Evolutionary conservation across 257 asterid genomes (phyloP).

Genomic region (Cordia subcordata): DNA sequence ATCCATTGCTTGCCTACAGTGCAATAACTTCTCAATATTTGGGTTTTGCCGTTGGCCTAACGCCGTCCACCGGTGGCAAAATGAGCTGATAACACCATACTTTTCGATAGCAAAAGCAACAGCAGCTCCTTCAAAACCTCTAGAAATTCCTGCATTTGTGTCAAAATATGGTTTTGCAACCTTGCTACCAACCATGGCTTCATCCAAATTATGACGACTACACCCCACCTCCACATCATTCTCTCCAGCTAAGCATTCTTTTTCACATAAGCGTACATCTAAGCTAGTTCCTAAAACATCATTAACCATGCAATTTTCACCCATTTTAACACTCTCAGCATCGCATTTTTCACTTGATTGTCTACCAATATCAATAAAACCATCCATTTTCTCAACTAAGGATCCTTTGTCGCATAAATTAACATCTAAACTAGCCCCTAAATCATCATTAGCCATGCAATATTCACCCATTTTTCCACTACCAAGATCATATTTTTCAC

Average conservation of each 20-base stretch:
- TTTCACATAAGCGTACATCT: not conserved
- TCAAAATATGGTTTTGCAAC: not conserved
- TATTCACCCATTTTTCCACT: slow-evolving; percentile 6
- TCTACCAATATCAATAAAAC: slow-evolving; percentile 2
- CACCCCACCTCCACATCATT: not conserved
- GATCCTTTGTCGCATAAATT: not conserved
- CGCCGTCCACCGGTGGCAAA: slow-evolving; percentile 3
- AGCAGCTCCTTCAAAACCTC: slow-evolving; percentile 7
- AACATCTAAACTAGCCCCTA: not conserved
- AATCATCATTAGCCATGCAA: not conserved
- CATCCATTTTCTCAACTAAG: not conserved
- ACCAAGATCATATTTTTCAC: slow-evolving; percentile 7
- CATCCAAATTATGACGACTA: not conserved
- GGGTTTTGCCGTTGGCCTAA: slow-evolving; percentile 9
- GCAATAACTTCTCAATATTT: slow-evolving; percentile 33
- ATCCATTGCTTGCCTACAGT: slow-evolving; percentile 20
- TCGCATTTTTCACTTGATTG: slow-evolving; percentile 1
- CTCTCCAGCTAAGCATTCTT: slow-evolving; percentile 2
- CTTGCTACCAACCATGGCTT: not conserved
- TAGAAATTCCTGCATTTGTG: slow-evolving; percentile 2
- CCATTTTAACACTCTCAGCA: slow-evolving; percentile 7
- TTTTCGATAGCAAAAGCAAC: slow-evolving; percentile 43
- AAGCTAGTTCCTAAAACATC: not conserved
- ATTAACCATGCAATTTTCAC: slow-evolving; percentile 1
- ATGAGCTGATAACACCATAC: slow-evolving; percentile 36